These are phyloP conservation scores for Trifolium fragiferum DNA, from an alignment of 306 rosid species.

Conservation along the genomic window DNA sequence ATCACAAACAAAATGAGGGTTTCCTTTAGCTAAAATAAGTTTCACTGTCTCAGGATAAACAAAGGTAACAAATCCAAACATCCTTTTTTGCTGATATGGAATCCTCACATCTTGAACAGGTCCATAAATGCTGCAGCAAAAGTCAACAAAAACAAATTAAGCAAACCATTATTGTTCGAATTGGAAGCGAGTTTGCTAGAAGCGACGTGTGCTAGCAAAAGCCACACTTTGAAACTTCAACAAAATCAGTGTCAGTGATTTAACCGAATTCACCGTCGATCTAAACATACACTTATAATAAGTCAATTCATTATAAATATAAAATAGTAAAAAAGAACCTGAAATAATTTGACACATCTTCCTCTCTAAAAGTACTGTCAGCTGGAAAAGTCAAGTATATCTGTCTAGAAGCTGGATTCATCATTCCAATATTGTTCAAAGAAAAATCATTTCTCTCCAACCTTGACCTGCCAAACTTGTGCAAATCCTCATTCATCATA, in stretches of 20 bases:
- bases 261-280: neutral
- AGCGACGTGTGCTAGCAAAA: neutral
- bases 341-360: conserved; percentile 95
- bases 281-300: neutral
- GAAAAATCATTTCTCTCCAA: conserved; percentile 75
- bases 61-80: conserved; percentile 97
- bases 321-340: conserved; percentile 56
- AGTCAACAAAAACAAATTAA: neutral
- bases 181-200: neutral
- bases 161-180: neutral
- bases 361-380: conserved; percentile 95
- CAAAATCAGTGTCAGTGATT: neutral
- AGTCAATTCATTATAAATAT: neutral
- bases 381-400: conserved; percentile 94
- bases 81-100: conserved; percentile 96
- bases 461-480: conserved; percentile 77
- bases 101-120: conserved; percentile 99
- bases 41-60: conserved; percentile 93
- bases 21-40: conserved; percentile 89
- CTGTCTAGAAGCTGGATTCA: conserved; percentile 95
- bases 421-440: conserved; percentile 67
- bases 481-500: conserved; percentile 88
- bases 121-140: conserved; percentile 74
- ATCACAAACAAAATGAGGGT: conserved; percentile 98
- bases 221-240: neutral